Evolutionary conservation across 495 filamentous ascomycete species (phyloP), one percentile per base, ranked within the genome.

Genomic region (Parachaetomium inaequale): DNA sequence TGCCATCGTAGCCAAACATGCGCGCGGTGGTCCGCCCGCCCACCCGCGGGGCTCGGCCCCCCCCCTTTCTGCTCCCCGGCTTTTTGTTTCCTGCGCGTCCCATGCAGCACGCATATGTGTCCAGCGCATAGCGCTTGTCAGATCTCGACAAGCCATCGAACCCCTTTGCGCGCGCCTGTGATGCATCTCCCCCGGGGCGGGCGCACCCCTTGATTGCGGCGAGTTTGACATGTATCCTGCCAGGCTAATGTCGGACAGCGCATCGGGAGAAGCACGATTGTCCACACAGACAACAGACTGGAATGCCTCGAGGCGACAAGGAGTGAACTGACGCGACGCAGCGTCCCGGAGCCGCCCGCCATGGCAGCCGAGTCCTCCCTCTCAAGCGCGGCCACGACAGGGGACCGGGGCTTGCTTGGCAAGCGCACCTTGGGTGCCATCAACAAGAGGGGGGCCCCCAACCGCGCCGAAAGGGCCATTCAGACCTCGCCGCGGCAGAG

Each of bases 321-420:
- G n/a, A 19, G 42, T 15, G 15, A 5, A 2, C 53, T 47, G n/a
- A n/a, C n/a, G n/a, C 54, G 47, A 53, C 32, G 63, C 68, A 53
- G 63, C 59, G 58, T 66, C 60, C 65, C 65, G 68, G 45, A 58
- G 65, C 56, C 65, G 60, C 62, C 62, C 65, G 65, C 58, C 23
- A 34, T 65, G 61, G 58, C 59, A 29, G 28, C 38, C 61, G 53
- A 58, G 46, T 23, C 34, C 55, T n/a, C n/a, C 60, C 66, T 68
- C 63, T 68, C 60, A 68, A 62, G 66, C 55, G 56, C 38, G 63
- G 63, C 66, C 63, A 68, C 66, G 60, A 66, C 66, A 56, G 32
- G 42, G 58, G 43, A 45, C 14, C 11, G 40, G n/a, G n/a, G n/a
- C n/a, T 21, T 40, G 46, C 59, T 66, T 66, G 64, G 64, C 64